Evolutionary conservation across 2,329 filamentous ascomycete species (phyloP).

Genomic region (Fusarium transvaalense): DNA sequence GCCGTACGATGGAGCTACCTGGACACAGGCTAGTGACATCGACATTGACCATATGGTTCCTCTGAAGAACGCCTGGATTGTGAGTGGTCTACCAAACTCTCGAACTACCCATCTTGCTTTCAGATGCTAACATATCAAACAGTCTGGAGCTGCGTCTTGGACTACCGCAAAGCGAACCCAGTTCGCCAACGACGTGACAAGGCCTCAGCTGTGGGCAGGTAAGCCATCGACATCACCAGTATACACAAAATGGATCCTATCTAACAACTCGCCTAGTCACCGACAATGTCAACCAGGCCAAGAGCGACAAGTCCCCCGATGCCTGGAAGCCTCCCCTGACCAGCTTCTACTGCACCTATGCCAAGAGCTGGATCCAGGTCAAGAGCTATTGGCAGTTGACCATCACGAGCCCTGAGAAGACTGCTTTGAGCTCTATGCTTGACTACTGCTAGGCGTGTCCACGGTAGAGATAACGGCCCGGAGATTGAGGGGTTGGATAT

Average conservation of each 20-base stretch:
- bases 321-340: constrained; percentile 78
- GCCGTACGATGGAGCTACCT: constrained; percentile 79
- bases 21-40: constrained; percentile 75
- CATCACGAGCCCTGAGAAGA: constrained; percentile 79
- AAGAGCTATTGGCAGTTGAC: constrained; percentile 79
- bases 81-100: constrained; percentile 52
- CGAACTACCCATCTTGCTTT: not conserved
- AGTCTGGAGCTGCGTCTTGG: constrained; percentile 80
- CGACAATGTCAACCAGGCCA: constrained; percentile 78
- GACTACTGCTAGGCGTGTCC: constrained; percentile 46
- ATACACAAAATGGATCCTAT: no score
- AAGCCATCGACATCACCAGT: not conserved
- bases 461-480: no score
- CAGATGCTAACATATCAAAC: constrained; percentile 12
- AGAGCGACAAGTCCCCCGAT: constrained; percentile 81
- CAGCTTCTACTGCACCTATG: constrained; percentile 83
- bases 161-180: constrained; percentile 73
- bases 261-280: constrained; percentile 64
- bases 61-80: constrained; percentile 83
- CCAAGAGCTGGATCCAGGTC: constrained; percentile 80
- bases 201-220: constrained; percentile 79
- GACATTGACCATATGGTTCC: constrained; percentile 90
- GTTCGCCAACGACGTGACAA: constrained; percentile 82
- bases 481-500: not conserved
- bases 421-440: constrained; percentile 65